Conservation (phyloP, 768 basidiomycete species). For the Boletus rubropictus region DNA sequence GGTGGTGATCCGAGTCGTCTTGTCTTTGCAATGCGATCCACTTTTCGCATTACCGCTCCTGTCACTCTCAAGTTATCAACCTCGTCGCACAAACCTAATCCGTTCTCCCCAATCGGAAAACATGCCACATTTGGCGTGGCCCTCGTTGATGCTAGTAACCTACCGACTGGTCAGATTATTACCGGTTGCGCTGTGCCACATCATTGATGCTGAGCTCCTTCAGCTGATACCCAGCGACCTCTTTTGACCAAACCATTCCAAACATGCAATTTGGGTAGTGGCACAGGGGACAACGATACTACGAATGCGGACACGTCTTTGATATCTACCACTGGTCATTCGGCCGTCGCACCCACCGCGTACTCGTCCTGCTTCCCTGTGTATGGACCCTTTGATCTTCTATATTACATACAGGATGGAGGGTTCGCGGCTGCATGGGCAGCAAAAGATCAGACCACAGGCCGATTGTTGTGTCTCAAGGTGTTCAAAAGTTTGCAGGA, state of each 20-base stretch:
- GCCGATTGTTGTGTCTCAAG: slow-evolving; percentile 38
- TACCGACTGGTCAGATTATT: not conserved
- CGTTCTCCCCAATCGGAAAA: slow-evolving; percentile 2
- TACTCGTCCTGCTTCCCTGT: slow-evolving; percentile 17
- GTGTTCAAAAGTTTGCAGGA: slow-evolving; percentile 19
- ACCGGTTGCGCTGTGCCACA: not conserved
- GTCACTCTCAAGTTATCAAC: slow-evolving; percentile 3
- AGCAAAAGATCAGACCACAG: slow-evolving; percentile 22
- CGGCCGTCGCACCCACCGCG: not conserved
- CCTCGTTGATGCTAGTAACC: slow-evolving; percentile 1
- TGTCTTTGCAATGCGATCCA: slow-evolving; percentile 10
- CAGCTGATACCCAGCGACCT: not conserved
- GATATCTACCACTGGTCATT: not conserved
- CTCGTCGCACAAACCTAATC: not conserved
- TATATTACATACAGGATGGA: slow-evolving; percentile 15
- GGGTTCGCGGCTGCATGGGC: slow-evolving; percentile 19
- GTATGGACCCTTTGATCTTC: slow-evolving; percentile 23
- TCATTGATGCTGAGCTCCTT: not conserved
- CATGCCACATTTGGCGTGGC: not conserved
- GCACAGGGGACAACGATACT: not conserved
- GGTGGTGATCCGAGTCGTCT: not conserved
- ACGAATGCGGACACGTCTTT: not conserved
- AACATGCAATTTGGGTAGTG: not conserved
- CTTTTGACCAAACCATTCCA: not conserved
- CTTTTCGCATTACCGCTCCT: slow-evolving; percentile 4